These are phyloP conservation scores for Mycena olivaceomarginata DNA, from an alignment of 768 basidiomycete species.

Conservation along the genomic window DNA sequence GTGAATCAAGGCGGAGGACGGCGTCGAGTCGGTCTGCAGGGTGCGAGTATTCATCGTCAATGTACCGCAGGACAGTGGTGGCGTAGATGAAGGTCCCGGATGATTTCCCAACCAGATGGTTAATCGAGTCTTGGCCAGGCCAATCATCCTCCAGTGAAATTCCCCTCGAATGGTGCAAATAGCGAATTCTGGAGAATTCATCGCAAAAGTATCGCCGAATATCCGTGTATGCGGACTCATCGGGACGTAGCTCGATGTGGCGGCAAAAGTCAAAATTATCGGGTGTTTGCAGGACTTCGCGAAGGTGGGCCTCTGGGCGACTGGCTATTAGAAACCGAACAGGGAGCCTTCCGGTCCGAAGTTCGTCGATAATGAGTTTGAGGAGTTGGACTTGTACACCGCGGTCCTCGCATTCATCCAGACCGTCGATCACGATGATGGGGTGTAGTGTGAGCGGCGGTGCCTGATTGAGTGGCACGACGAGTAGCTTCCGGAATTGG, in stretches of 20 bases:
- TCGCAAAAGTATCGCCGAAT: constrained; percentile 5
- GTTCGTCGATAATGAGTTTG: constrained; percentile 4
- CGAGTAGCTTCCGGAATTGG: constrained; percentile 44
- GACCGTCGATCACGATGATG: constrained; percentile 15
- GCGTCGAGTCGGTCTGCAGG: constrained; percentile 25
- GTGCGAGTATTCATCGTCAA: constrained; percentile 31
- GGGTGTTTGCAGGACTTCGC: neutral
- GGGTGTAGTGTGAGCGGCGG: neutral
- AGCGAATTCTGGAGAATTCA: constrained; percentile 18
- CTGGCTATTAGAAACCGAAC: constrained; percentile 5
- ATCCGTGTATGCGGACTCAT: constrained; percentile 14
- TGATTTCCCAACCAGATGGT: constrained; percentile 25
- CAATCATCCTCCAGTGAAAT: neutral
- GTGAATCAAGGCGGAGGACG: constrained; percentile 18
- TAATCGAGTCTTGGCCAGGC: constrained; percentile 13
- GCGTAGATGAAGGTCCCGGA: constrained; percentile 35
- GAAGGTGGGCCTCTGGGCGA: constrained; percentile 23
- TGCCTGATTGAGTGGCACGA: constrained; percentile 31
- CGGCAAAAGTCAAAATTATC: constrained; percentile 14
- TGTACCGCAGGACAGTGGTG: constrained; percentile 20
- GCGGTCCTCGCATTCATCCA: constrained; percentile 15
- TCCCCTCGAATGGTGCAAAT: neutral
- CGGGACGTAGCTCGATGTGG: constrained; percentile 3
- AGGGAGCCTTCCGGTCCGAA: neutral
- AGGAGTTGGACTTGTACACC: neutral